phyloP scores from a whole-genome alignment of 2,329 filamentous ascomycete species.

The Lomentospora prolificans region DNA sequence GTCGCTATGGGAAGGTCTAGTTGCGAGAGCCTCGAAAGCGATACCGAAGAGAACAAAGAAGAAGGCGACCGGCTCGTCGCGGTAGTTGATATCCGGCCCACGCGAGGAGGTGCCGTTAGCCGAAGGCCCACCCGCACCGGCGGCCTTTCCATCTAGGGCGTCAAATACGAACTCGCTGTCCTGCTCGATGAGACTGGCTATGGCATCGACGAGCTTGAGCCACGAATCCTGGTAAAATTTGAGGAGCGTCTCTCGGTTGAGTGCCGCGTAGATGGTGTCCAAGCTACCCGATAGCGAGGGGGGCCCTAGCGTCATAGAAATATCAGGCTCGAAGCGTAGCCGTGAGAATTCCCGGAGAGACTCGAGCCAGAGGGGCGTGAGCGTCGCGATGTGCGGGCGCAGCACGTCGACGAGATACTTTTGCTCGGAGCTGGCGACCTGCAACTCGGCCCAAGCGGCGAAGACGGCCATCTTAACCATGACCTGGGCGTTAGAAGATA shows the following conservation, averaged over 20 bases:
- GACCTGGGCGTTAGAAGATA: constrained; percentile 91
- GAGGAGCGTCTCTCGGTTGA: constrained; percentile 87
- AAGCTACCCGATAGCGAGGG: constrained; percentile 74
- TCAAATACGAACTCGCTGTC: constrained; percentile 98
- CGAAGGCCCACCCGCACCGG: constrained; percentile 28
- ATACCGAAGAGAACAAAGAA: constrained; percentile 98
- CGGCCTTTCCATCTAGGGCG: constrained; percentile 78
- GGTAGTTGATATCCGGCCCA: constrained; percentile 82
- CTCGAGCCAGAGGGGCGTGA: constrained; percentile 90
- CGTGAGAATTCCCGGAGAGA: constrained; percentile 89
- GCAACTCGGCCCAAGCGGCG: constrained; percentile 92
- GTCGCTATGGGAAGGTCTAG: constrained; percentile 46
- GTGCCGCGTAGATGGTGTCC: constrained; percentile 86
- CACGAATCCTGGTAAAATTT: constrained; percentile 96
- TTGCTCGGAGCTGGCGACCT: constrained; percentile 89
- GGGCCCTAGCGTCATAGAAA: constrained; percentile 79
- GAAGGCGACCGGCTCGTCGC: constrained; percentile 94
- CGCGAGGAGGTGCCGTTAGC: constrained; percentile 42
- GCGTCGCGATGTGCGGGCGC: constrained; percentile 76
- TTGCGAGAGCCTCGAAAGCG: constrained; percentile 89
- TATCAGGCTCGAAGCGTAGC: constrained; percentile 90
- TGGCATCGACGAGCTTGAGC: constrained; percentile 93
- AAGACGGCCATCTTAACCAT: constrained; percentile 99
- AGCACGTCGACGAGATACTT: constrained; percentile 81
- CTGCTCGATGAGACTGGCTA: constrained; percentile 92